phyloP scores from a whole-genome alignment of 345 rosid species.

The Salix purpurea region DNA sequence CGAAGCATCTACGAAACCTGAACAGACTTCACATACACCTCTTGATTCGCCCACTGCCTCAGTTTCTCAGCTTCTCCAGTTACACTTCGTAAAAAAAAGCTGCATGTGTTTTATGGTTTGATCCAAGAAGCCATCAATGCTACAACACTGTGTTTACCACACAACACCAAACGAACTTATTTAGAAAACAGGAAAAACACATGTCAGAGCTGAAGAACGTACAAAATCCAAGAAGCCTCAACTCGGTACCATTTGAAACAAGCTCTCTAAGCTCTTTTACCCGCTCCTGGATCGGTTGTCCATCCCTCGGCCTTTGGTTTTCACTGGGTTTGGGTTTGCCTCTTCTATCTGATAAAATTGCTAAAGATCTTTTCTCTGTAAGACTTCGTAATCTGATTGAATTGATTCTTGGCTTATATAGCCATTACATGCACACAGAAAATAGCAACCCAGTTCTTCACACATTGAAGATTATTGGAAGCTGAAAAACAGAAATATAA shows the following conservation, averaged over 20 bases:
- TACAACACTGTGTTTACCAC: too few relatives aligned
- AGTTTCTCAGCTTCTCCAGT: slow-evolving; percentile 54
- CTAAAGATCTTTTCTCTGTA: too few relatives aligned
- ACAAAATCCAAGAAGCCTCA: slow-evolving; percentile 11
- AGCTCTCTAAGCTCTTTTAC: slow-evolving; percentile 62
- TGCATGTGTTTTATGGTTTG: too few relatives aligned
- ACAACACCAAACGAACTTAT: slow-evolving; percentile 11
- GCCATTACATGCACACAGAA: too few relatives aligned
- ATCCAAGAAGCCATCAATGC: too few relatives aligned
- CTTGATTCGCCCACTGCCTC: slow-evolving; percentile 38
- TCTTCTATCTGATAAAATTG: slow-evolving; percentile 7
- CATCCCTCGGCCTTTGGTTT: slow-evolving; percentile 52
- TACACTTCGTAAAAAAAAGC: background rate
- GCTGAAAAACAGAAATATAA: too few relatives aligned
- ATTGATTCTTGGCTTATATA: too few relatives aligned
- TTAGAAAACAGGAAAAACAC: background rate
- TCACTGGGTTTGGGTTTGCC: slow-evolving; percentile 33
- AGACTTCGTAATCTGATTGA: too few relatives aligned
- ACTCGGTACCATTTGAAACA: slow-evolving; percentile 59
- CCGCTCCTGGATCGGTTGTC: slow-evolving; percentile 69
- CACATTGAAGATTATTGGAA: too few relatives aligned
- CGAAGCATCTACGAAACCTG: background rate
- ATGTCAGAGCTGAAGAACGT: background rate
- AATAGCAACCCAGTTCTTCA: too few relatives aligned
- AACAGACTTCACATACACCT: slow-evolving; percentile 31